Evolutionary conservation across 2,329 filamentous ascomycete species (phyloP).

Genomic region (Diaporthe australafricana): DNA sequence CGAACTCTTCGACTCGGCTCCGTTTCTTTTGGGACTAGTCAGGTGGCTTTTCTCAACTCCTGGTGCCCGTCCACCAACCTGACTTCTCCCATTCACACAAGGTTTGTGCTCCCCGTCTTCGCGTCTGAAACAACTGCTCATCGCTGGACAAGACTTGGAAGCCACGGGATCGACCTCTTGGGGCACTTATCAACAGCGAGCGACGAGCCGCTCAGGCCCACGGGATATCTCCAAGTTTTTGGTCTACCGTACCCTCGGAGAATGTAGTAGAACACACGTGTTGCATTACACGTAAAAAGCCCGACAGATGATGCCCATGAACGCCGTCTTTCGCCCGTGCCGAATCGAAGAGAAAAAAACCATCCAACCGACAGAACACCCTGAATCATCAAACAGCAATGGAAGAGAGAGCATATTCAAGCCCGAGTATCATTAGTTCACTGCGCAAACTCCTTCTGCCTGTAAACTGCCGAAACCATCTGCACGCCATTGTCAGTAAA

Average conservation of each 20-base stretch:
- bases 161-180: neutral
- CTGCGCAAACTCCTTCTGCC: constrained; percentile 51
- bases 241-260: constrained; percentile 36
- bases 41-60: neutral
- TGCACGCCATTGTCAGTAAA: constrained; percentile 27
- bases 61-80: neutral
- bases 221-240: constrained; percentile 36
- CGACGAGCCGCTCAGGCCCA: constrained; percentile 26
- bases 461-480: constrained; percentile 46
- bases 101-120: neutral
- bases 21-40: neutral
- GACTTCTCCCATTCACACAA: neutral
- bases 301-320: constrained; percentile 38
- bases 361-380: constrained; percentile 38
- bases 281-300: constrained; percentile 38
- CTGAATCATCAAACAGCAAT: constrained; percentile 37
- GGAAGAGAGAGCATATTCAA: constrained; percentile 23
- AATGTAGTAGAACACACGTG: constrained; percentile 38
- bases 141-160: neutral
- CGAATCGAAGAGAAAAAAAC: constrained; percentile 37
- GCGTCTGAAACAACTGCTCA: neutral
- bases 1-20: neutral
- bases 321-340: constrained; percentile 39
- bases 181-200: neutral
- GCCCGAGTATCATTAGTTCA: constrained; percentile 37